Percentiles rank a stretch among this genome's conserved stretches.
Conservation (phyloP, 1,139 yeast species). For the Protomyces inundatus region DNA sequence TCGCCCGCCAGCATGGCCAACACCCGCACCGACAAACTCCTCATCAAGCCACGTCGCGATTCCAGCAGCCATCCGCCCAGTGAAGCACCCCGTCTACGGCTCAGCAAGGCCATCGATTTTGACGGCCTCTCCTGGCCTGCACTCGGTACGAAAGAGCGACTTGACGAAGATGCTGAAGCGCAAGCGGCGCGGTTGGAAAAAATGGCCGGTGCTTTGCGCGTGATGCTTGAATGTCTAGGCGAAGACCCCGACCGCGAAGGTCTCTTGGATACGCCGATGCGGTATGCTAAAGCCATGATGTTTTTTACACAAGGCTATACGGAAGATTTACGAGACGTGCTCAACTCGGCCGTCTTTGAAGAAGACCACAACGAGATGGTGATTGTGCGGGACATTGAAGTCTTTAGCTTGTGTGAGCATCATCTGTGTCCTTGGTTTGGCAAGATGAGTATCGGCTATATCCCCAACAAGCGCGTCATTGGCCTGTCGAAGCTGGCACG, state of each 20-base stretch:
- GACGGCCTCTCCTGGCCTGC: slow-evolving; percentile 28
- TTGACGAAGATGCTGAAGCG: slow-evolving; percentile 4
- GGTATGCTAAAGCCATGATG: slow-evolving; percentile 95
- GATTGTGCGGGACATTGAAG: slow-evolving; percentile 88
- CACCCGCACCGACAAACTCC: slow-evolving; percentile 13
- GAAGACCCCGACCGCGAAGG: slow-evolving; percentile 91
- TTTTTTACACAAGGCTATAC: slow-evolving; percentile 95
- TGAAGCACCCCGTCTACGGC: slow-evolving; percentile 7
- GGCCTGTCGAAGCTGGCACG: slow-evolving; percentile 92
- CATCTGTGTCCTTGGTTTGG: slow-evolving; percentile 97
- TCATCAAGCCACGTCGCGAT: slow-evolving; percentile 18
- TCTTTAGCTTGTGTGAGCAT: slow-evolving; percentile 91
- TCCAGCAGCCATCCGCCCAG: slow-evolving; percentile 8
- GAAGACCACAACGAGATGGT: slow-evolving; percentile 99
- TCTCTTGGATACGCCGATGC: slow-evolving; percentile 82
- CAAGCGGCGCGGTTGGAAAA: slow-evolving; percentile 44
- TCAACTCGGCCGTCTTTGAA: slow-evolving; percentile 91
- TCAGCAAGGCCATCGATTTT: slow-evolving; percentile 19
- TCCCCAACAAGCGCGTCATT: slow-evolving; percentile 89
- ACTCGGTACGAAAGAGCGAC: slow-evolving; percentile 8
- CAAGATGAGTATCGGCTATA: slow-evolving; percentile 61
- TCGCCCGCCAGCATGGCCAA: too few relatives aligned
- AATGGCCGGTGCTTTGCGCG: slow-evolving; percentile 78
- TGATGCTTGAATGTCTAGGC: slow-evolving; percentile 78
- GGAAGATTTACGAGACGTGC: slow-evolving; percentile 82